Evolutionary conservation across 257 asterid genomes (phyloP).

Genomic region (Voacanga thouarsii): DNA sequence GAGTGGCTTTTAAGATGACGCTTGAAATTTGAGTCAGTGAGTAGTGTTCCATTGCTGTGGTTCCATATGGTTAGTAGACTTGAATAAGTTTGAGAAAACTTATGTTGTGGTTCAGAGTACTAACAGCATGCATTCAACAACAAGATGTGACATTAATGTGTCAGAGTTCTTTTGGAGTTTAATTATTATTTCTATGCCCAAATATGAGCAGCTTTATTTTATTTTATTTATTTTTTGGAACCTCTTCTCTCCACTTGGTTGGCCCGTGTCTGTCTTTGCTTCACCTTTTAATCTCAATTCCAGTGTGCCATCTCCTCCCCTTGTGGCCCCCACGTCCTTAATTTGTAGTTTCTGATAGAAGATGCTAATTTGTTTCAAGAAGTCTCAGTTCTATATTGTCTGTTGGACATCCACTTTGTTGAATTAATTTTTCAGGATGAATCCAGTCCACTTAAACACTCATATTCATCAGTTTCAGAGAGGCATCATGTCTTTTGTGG

Average conservation of each 20-base stretch:
- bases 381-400: not conserved
- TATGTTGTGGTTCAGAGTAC: not conserved
- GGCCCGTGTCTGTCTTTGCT: not conserved
- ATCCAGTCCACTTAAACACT: slow-evolving; percentile 19
- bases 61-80: not conserved
- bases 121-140: not conserved
- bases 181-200: not conserved
- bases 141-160: not conserved
- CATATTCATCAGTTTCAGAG: slow-evolving; percentile 28
- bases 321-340: not conserved
- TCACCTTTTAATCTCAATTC: not conserved
- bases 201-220: not conserved
- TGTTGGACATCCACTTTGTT: not conserved
- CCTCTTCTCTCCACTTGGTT: not conserved
- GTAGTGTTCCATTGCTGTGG: not conserved
- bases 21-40: not conserved
- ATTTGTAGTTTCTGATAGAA: not conserved
- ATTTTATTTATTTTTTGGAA: not conserved
- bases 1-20: not conserved
- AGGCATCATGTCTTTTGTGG: slow-evolving; percentile 20
- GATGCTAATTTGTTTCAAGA: not conserved
- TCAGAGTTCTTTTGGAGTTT: not conserved
- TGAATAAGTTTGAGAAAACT: not conserved
- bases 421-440: slow-evolving; percentile 41
- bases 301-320: not conserved